Evolutionary conservation across 805 yeast species (phyloP).

Genomic region (Yarrowia hollandica): DNA sequence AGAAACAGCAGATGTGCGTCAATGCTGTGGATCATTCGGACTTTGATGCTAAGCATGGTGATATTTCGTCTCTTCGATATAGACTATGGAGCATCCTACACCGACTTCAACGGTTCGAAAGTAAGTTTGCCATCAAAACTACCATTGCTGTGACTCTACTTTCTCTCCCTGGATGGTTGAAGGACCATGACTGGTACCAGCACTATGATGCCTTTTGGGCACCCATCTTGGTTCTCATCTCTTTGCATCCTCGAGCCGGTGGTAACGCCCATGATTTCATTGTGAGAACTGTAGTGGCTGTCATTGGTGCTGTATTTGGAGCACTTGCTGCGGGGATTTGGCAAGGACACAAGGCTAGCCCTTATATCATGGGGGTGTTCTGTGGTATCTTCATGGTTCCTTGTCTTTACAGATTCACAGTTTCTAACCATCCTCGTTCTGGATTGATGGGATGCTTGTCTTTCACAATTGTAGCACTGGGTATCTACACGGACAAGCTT

Average conservation of each 20-base stretch:
- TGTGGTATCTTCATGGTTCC: constrained; percentile 44
- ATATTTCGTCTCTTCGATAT: constrained; percentile 37
- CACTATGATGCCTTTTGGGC: constrained; percentile 49
- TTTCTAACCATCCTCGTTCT: constrained; percentile 47
- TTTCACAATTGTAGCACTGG: constrained; percentile 46
- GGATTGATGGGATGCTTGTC: constrained; percentile 46
- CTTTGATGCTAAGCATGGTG: constrained; percentile 23
- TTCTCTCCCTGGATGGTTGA: constrained; percentile 49
- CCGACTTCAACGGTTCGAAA: constrained; percentile 43
- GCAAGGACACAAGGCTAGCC: constrained; percentile 39
- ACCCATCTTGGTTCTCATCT: constrained; percentile 43
- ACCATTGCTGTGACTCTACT: constrained; percentile 44
- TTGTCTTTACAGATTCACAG: constrained; percentile 42
- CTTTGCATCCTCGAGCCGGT: constrained; percentile 46
- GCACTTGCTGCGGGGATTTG: constrained; percentile 49
- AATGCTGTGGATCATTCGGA: constrained; percentile 20
- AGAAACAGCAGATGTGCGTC: constrained; percentile 34
- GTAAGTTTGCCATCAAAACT: constrained; percentile 49
- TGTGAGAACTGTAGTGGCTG: constrained; percentile 43
- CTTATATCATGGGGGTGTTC: constrained; percentile 47
- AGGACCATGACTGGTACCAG: constrained; percentile 47
- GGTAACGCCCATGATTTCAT: constrained; percentile 38
- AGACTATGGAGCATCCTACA: constrained; percentile 45
- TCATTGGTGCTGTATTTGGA: constrained; percentile 51
- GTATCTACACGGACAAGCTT: constrained; percentile 33